Percentiles rank a stretch among this genome's conserved stretches.
Evolutionary conservation across 305 asterid genomes (phyloP).

Genomic region (Rubia tinctorum): DNA sequence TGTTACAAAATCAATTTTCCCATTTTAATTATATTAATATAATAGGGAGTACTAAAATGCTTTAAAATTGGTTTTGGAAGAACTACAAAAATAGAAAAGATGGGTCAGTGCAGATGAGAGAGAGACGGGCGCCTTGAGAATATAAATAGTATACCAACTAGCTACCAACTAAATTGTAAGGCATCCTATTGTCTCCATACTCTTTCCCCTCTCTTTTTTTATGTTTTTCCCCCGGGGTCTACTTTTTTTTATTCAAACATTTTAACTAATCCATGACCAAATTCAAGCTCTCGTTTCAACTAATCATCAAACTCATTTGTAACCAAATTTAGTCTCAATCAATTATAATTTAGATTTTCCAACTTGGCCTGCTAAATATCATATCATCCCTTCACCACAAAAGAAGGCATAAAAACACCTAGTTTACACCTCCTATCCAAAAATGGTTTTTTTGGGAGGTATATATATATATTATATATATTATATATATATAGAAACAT

Average conservation of each 20-base stretch:
- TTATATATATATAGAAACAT: not conserved
- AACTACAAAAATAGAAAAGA: conserved; percentile 4
- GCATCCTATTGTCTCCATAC: not conserved
- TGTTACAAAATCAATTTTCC: not conserved
- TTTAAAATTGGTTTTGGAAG: not conserved
- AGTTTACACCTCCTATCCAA: too few species aligned
- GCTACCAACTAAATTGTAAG: conserved; percentile 13
- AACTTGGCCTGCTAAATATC: too few species aligned
- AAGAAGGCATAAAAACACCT: too few species aligned
- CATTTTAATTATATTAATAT: not conserved
- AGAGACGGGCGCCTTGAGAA: not conserved
- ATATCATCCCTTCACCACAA: too few species aligned
- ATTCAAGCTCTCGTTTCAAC: not conserved
- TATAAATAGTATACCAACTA: conserved; percentile 6
- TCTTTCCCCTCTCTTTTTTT: not conserved
- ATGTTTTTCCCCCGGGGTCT: not conserved
- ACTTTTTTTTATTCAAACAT: not conserved
- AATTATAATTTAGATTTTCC: too few species aligned
- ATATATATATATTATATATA: too few species aligned
- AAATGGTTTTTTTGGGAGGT: too few species aligned
- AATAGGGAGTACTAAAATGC: not conserved
- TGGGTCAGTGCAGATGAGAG: not conserved
- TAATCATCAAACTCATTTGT: not conserved
- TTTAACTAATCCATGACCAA: conserved; percentile 18
- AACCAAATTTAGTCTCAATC: not conserved